Evolutionary conservation across 1,284 basidiomycete species (phyloP), one percentile per base, ranked within the genome.

Genomic region (Porodaedalea pini): DNA sequence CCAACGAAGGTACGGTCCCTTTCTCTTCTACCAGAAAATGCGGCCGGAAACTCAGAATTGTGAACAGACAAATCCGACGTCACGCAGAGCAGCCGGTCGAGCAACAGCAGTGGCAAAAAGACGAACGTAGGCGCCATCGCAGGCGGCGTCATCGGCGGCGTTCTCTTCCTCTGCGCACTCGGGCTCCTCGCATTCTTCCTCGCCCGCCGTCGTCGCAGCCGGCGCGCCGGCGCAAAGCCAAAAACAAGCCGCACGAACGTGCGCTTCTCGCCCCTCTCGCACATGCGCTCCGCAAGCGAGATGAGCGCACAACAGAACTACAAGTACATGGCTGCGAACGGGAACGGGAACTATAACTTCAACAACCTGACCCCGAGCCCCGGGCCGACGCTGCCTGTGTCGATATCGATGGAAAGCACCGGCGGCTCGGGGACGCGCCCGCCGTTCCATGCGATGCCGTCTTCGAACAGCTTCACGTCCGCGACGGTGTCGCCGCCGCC

Each of bases 81-180:
- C 25, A 59, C 58, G 6, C 39, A 59, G 19, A 19, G 21, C n/a
- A 48, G 23, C 43, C 47, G 48, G 4, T 4, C 13, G 25, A n/a
- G 15, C 23, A 13, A 34, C 2, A 34, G 15, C 2, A 51, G 32
- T 17, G 25, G 31, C 15, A 43, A 43, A 23, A 21, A 17, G 23
- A 23, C n/a, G 4, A 43, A 51, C 17, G 37, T 23, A 25, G 57
- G 57, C 8, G 57, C 51, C 2, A 54, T 59, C 32, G 51, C 39
- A n/a, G 57, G 57, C 17, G 57, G 57, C 8, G 57, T 59, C 37
- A 45, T 59, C 21, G 57, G 57, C 1, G 57, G 57, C 25, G 31
- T 54, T n/a, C 27, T 54, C n/a, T 13, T 37, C 37, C 5, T 43
- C 27, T 10, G 31, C 21, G 44, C 40, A 15, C n/a, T 54, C 37